Evolutionary conservation across 129 eudicot genomes (phyloP), one percentile per base, ranked within the genome.

Genomic region (Tagetes patula): DNA sequence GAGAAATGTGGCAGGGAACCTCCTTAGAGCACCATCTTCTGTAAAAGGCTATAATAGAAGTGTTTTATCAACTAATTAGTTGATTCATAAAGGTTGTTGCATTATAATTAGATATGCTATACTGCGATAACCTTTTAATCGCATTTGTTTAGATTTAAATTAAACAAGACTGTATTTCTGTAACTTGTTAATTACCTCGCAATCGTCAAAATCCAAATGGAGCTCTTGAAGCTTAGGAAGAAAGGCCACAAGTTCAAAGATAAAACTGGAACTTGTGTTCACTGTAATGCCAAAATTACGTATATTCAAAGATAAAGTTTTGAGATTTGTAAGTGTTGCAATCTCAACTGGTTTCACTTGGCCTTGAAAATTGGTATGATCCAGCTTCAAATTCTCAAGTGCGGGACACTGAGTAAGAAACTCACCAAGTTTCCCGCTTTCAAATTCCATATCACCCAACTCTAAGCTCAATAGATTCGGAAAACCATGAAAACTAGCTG

Each of bases 401-500:
- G 42, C 33, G 9, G 80, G 58, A 33, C 67, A 65, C 45, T 32
- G 58, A 3, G 12, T 32, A 41, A 75, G 8, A 12, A 75, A 1
- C 1, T 75, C 36, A 8, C 67, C 47, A 6, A 8, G 3, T 0
- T 8, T 43, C 7, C 47, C 0, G 11, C 48, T 42, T 54, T 4
- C 46, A 65, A 41, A 54, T 13, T 0, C 1, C 32, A 66, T 27
- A 6, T 0, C 0, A 32, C 11, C 0, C 38, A 75, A 75, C 27
- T 66, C 67, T 8, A 75, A 43, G 58, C 46, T 52, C 58, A 66
- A 66, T 1, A 75, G 73, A 30, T 75, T 30, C 5, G 73, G 73
- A 32, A 75, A 75, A 8, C 79, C 66, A 65, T 10, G 13, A 54
- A 75, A 75, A 33, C 20, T 5, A 4, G 47, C 7, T 1, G 43